These are phyloP conservation scores for Penicillium angulare DNA, from an alignment of 495 filamentous ascomycete species.

Conservation along the genomic window DNA sequence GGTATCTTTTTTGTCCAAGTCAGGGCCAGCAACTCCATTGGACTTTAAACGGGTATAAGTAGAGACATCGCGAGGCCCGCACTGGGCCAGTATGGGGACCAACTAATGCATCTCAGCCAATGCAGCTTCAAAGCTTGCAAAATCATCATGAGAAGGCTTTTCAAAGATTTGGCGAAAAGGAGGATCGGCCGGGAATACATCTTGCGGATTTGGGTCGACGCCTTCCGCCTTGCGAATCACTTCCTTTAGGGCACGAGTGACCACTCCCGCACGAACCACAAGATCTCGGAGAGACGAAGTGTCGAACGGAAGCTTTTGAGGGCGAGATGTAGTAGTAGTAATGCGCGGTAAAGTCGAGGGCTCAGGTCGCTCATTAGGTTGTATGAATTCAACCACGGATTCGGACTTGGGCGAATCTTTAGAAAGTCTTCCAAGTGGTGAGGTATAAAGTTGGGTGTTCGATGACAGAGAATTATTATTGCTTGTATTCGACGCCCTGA, in stretches of 20 bases:
- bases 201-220: constrained; percentile 58
- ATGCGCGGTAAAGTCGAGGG: constrained; percentile 45
- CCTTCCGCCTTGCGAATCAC: constrained; percentile 78
- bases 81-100: no score
- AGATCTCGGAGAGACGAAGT: constrained; percentile 85
- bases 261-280: constrained; percentile 76
- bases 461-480: constrained; percentile 22
- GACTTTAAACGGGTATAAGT: no score
- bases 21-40: no score
- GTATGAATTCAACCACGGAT: constrained; percentile 81
- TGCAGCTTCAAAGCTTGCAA: constrained; percentile 32
- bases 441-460: not conserved
- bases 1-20: not conserved
- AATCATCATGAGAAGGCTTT: constrained; percentile 34
- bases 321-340: constrained; percentile 38
- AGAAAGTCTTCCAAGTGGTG: constrained; percentile 20
- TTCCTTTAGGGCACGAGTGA: constrained; percentile 71
- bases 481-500: constrained; percentile 19
- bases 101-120: constrained; percentile 27
- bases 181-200: constrained; percentile 32
- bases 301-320: constrained; percentile 86
- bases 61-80: no score
- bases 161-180: constrained; percentile 48
- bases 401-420: constrained; percentile 62
- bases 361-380: constrained; percentile 58